These are phyloP conservation scores for Aureobasidium melanogenum DNA, from an alignment of 2,329 filamentous ascomycete genomes.

Conservation along the genomic window DNA sequence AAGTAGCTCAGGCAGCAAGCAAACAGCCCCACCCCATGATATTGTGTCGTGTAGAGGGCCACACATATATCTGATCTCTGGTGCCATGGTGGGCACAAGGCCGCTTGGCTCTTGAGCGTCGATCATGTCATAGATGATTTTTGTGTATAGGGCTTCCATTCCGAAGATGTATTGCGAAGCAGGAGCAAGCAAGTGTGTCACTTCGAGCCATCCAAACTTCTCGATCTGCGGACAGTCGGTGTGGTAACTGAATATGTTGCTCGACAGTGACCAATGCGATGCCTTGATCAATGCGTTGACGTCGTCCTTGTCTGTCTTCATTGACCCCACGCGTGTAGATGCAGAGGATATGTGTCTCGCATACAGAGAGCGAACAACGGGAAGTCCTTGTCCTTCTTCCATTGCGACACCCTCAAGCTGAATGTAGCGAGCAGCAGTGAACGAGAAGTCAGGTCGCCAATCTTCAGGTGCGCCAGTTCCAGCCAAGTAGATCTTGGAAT, in stretches of 20 bases:
- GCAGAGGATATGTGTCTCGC: conserved; percentile 34
- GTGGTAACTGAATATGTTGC: conserved; percentile 39
- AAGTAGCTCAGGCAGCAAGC: conserved; percentile 30
- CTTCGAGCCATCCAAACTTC: conserved; percentile 43
- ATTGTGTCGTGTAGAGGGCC: conserved; percentile 41
- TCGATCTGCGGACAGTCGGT: conserved; percentile 39
- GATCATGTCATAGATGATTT: conserved; percentile 40
- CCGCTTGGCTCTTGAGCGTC: conserved; percentile 38
- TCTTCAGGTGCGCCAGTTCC: conserved; percentile 23
- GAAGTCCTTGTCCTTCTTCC: conserved; percentile 20
- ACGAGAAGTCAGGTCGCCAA: conserved; percentile 35
- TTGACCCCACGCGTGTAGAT: conserved; percentile 27
- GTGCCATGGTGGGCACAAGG: conserved; percentile 40
- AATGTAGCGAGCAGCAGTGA: conserved; percentile 35
- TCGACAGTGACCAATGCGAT: conserved; percentile 37
- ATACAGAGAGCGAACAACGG: conserved; percentile 27
- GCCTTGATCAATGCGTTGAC: conserved; percentile 35
- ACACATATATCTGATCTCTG: conserved; percentile 41
- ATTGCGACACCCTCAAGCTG: conserved; percentile 32
- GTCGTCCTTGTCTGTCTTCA: conserved; percentile 34
- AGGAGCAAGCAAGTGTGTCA: conserved; percentile 37
- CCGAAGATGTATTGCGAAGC: conserved; percentile 39
- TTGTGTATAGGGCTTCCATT: conserved; percentile 39
- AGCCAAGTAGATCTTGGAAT: conserved; percentile 30
- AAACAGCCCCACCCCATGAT: conserved; percentile 34